Conservation (phyloP, 306 rosid genomes). For the Glycyrrhiza uralensis region DNA sequence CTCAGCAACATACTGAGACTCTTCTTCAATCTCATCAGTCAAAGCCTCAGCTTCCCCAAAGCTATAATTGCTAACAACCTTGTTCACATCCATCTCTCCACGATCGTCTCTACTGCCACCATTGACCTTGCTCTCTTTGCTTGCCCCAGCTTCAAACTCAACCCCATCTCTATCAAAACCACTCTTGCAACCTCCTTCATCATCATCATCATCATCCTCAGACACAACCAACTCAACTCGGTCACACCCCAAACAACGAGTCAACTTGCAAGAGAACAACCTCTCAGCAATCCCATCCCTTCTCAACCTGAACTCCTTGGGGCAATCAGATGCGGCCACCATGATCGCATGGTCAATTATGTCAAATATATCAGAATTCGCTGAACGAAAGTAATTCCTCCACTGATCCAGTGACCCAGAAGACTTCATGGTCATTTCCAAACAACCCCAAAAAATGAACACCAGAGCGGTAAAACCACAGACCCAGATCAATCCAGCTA, state of each 20-base stretch:
- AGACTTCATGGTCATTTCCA: constrained; percentile 50
- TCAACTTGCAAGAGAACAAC: constrained; percentile 49
- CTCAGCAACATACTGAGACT: constrained; percentile 58
- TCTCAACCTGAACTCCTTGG: constrained; percentile 64
- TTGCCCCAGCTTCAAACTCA: constrained; percentile 58
- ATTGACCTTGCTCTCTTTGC: constrained; percentile 85
- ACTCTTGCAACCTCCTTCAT: constrained; percentile 35
- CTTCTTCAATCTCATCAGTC: constrained; percentile 81
- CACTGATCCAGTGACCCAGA: constrained; percentile 69
- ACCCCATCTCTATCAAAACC: constrained; percentile 30
- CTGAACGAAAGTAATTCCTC: constrained; percentile 73
- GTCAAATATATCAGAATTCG: constrained; percentile 65
- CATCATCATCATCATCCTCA: constrained; percentile 26
- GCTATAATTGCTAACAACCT: constrained; percentile 55
- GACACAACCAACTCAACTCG: constrained; percentile 52
- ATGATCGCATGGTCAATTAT: constrained; percentile 83
- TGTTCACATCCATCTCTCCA: constrained; percentile 44
- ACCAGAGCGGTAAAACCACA: too few species aligned
- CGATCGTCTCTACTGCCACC: constrained; percentile 39
- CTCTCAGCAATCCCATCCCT: constrained; percentile 81
- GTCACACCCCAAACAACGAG: constrained; percentile 73
- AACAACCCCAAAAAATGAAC: not conserved
- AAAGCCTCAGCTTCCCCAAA: constrained; percentile 88
- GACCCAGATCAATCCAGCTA: not conserved
- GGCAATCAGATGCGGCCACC: constrained; percentile 89